phyloP scores from a whole-genome alignment of 2,329 filamentous ascomycete genomes.

The Neofusicoccum cordaticola region DNA sequence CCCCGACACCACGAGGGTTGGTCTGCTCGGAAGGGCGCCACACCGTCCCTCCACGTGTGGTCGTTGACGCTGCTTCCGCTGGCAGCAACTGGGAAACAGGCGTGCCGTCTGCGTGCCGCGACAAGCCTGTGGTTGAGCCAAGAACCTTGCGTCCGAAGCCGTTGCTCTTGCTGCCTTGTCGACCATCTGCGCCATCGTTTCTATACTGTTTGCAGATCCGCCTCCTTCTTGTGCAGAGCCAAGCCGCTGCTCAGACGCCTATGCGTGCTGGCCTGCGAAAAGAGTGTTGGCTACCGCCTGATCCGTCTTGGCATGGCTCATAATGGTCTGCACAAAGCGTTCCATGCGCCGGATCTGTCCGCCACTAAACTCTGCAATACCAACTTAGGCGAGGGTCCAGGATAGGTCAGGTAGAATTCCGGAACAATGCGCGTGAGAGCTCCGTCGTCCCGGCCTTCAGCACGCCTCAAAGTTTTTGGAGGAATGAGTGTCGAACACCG shows the following conservation, averaged over 20 bases:
- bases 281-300: not conserved
- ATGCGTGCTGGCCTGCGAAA: not conserved
- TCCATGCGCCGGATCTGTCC: not conserved
- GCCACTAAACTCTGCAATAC: not conserved
- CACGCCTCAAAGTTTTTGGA: not conserved
- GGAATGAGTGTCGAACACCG: not conserved
- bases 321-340: not conserved
- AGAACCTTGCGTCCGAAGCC: not conserved
- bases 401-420: not conserved
- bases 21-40: not conserved
- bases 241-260: not conserved
- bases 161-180: not conserved
- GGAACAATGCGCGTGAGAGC: not conserved
- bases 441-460: not conserved
- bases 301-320: not conserved
- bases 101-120: not conserved
- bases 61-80: not conserved
- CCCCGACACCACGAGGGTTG: not conserved
- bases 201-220: not conserved
- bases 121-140: too few relatives aligned
- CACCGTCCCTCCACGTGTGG: not conserved
- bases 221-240: not conserved
- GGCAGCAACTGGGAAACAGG: not conserved
- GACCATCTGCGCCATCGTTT: not conserved
- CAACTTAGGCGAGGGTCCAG: not conserved